phyloP scores from a whole-genome alignment of 345 rosid genomes.

The Kandelia obovata region DNA sequence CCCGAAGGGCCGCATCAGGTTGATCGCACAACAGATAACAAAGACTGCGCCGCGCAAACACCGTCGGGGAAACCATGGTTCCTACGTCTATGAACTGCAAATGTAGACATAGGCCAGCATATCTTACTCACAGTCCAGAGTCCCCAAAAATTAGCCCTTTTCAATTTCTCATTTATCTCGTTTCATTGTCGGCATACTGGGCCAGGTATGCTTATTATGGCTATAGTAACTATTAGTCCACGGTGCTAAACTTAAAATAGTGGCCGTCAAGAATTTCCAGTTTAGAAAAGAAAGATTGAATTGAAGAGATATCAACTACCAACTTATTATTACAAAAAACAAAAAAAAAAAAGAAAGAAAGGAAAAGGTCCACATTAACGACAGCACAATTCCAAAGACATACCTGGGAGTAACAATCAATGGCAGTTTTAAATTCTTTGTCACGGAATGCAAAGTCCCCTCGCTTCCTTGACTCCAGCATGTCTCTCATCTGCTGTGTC shows the following conservation, averaged over 20 bases:
- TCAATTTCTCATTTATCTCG: background rate
- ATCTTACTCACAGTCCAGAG: background rate
- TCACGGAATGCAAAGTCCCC: constrained; percentile 95
- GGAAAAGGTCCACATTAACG: background rate
- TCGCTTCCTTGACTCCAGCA: constrained; percentile 87
- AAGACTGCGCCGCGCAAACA: constrained; percentile 85
- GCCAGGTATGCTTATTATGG: too few relatives aligned
- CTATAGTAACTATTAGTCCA: too few relatives aligned
- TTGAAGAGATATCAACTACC: background rate
- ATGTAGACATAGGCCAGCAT: background rate
- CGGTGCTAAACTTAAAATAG: too few relatives aligned
- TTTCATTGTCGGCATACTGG: background rate
- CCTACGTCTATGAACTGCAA: constrained; percentile 83
- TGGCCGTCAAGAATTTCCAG: too few relatives aligned
- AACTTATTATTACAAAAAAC: background rate
- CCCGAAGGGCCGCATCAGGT: constrained; percentile 85
- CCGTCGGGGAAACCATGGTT: constrained; percentile 89
- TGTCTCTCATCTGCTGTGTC: constrained; percentile 97
- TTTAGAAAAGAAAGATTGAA: too few relatives aligned
- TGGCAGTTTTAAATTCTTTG: constrained; percentile 90
- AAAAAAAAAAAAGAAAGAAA: background rate
- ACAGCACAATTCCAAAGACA: background rate
- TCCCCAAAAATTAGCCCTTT: too few relatives aligned
- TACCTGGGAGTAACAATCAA: constrained; percentile 93
- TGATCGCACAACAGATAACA: constrained; percentile 82